These are phyloP conservation scores for Komagataella phaffii DNA, from an alignment of 805 yeast species.

Conservation along the genomic window DNA sequence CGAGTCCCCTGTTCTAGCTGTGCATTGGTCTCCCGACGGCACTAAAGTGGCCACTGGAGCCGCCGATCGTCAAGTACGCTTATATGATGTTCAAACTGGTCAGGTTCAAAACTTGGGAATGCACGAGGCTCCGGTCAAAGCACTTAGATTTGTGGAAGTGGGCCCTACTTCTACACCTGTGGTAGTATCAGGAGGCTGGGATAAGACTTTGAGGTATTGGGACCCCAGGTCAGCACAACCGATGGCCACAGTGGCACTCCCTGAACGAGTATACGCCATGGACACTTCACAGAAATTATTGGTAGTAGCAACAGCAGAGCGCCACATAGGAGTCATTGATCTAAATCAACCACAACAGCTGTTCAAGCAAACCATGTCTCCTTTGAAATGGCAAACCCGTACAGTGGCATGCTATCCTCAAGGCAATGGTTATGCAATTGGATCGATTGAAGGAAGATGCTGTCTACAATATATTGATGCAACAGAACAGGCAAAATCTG, in stretches of 20 bases:
- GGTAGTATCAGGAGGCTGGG: slow-evolving; percentile 93
- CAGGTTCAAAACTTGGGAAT: slow-evolving; percentile 76
- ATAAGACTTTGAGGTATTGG: slow-evolving; percentile 90
- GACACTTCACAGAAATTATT: slow-evolving; percentile 68
- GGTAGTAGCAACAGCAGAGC: slow-evolving; percentile 91
- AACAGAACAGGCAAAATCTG: slow-evolving; percentile 51
- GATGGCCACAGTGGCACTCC: slow-evolving; percentile 65
- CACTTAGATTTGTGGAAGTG: slow-evolving; percentile 66
- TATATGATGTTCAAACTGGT: slow-evolving; percentile 73
- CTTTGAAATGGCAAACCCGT: slow-evolving; percentile 84
- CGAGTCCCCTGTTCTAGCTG: slow-evolving; percentile 72
- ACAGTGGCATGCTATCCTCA: slow-evolving; percentile 74
- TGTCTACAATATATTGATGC: slow-evolving; percentile 89
- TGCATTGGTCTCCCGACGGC: slow-evolving; percentile 82
- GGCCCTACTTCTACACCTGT: slow-evolving; percentile 77
- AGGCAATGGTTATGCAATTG: slow-evolving; percentile 88
- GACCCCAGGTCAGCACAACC: slow-evolving; percentile 81
- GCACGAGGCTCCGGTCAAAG: slow-evolving; percentile 70
- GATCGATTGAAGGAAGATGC: slow-evolving; percentile 91
- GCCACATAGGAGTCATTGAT: slow-evolving; percentile 67
- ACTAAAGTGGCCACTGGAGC: slow-evolving; percentile 82
- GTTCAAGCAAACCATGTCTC: slow-evolving; percentile 60
- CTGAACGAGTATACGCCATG: slow-evolving; percentile 88
- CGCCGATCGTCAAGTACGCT: slow-evolving; percentile 74
- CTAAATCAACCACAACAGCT: slow-evolving; percentile 73